Evolutionary conservation across 177 flowering plant genomes (phyloP), one percentile per base, ranked within the genome.

Genomic region (Vitis hybrid): DNA sequence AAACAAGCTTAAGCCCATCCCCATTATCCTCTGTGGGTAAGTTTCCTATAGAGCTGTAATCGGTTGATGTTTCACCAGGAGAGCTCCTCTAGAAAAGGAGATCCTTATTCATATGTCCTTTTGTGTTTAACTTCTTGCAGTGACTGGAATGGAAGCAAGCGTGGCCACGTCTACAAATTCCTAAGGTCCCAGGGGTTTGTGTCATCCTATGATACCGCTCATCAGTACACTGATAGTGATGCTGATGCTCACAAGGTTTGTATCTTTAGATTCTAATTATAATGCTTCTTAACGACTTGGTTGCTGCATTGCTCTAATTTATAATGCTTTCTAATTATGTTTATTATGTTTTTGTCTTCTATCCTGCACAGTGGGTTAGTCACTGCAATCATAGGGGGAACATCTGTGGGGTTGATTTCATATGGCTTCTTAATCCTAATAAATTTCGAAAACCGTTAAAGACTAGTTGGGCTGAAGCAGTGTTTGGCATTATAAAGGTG

Each of bases 101-200:
- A 46, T 12, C 35, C 46, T 35, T 35, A 35, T 35, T 35, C 46
- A 35, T 35, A 6, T 35, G 0, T 6, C 46, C 46, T 64, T 21
- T 19, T 46, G 51, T 58, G 49, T 11, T 57, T 24, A 3, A 35
- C 46, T 58, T 66, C 66, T 58, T 71, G 10, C 73, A 93, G 98
- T 73, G 99, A 95, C 68, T 95, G 97, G 99, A 95, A 95, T 78
- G 99, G 99, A 56, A 93, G 97, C 83, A 93, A 93, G 84, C 89
- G 95, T 24, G 99, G 99, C n/a, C 95, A 93, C 80, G 92, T 95
- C 54, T 95, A 95, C 85, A 89, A 84, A 77, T 95, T 95, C 78
- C 89, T 95, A 21, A 84, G 99, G 72, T 95, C 98, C 24, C 98
- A 89, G 70, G 98, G 99, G 1, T 95, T 95, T 80, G 91, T 88